Conservation (phyloP, 192 early-diverging fungal genomes). For the Funneliformis geosporum region DNA sequence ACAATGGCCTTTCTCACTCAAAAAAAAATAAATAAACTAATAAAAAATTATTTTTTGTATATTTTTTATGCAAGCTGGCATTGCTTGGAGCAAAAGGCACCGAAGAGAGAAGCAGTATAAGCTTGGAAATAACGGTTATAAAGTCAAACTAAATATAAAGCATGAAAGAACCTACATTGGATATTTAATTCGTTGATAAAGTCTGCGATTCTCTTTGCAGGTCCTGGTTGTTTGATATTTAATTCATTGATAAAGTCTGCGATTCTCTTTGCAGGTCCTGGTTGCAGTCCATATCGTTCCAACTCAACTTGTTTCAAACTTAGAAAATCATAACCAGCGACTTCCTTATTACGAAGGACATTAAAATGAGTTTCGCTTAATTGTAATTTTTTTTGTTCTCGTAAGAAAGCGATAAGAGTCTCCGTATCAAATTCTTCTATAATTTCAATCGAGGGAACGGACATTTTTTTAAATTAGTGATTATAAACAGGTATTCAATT, state of each 20-base stretch:
- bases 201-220: not conserved
- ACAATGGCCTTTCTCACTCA: too few species aligned
- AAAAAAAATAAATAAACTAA: too few species aligned
- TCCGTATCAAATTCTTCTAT: not conserved
- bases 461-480: too few species aligned
- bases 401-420: conserved; percentile 2
- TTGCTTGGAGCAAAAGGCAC: too few species aligned
- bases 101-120: too few species aligned
- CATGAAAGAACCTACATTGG: too few species aligned
- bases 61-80: too few species aligned
- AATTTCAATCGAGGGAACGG: not conserved
- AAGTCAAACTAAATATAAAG: too few species aligned
- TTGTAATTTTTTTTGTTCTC: not conserved
- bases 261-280: not conserved
- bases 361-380: not conserved
- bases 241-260: not conserved
- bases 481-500: too few species aligned
- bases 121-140: too few species aligned
- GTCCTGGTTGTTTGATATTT: not conserved
- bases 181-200: not conserved
- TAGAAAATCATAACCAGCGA: conserved; percentile 1
- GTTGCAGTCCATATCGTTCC: conserved; percentile 2
- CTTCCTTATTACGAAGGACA: not conserved
- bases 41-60: too few species aligned
- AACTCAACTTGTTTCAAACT: not conserved